Evolutionary conservation across 371 early-diverging fungal species (phyloP).

Genomic region (Dinochytrium kinnereticum): DNA sequence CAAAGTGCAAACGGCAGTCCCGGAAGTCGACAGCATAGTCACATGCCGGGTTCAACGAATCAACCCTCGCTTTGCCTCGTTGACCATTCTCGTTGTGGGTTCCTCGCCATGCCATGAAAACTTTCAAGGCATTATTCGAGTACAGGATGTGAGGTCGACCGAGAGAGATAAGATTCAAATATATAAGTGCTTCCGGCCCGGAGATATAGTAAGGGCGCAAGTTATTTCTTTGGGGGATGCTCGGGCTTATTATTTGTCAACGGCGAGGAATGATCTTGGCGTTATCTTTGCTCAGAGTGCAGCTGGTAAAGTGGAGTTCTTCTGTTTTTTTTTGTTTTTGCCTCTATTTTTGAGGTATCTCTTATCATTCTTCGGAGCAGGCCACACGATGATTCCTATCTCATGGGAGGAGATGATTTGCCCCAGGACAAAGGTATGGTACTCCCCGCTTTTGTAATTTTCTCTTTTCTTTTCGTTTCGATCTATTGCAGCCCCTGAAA

Average conservation of each 20-base stretch:
- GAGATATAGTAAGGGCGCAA: constrained; percentile 78
- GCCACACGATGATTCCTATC: constrained; percentile 91
- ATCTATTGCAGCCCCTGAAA: no score
- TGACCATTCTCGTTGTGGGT: constrained; percentile 90
- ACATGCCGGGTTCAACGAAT: constrained; percentile 87
- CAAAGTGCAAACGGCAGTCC: constrained; percentile 66
- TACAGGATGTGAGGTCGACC: constrained; percentile 92
- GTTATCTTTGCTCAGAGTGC: constrained; percentile 92
- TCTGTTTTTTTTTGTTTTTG: constrained; percentile 1
- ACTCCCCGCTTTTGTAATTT: constrained; percentile 61
- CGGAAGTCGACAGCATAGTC: constrained; percentile 82
- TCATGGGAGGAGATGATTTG: constrained; percentile 98
- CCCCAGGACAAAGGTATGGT: constrained; percentile 74
- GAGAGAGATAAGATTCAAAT: constrained; percentile 95
- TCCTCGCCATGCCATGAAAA: constrained; percentile 84
- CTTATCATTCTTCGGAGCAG: constrained; percentile 42
- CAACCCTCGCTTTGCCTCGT: constrained; percentile 79
- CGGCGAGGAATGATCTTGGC: constrained; percentile 91
- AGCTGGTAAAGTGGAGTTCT: constrained; percentile 56
- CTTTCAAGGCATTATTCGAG: constrained; percentile 88
- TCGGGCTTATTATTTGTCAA: constrained; percentile 86
- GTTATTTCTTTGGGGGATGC: constrained; percentile 91
- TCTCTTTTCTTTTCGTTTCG: background rate
- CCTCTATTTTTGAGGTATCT: background rate
- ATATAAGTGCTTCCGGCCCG: constrained; percentile 88